phyloP scores from a whole-genome alignment of 208 protist genomes.

The Trypanosoma melophagium region DNA sequence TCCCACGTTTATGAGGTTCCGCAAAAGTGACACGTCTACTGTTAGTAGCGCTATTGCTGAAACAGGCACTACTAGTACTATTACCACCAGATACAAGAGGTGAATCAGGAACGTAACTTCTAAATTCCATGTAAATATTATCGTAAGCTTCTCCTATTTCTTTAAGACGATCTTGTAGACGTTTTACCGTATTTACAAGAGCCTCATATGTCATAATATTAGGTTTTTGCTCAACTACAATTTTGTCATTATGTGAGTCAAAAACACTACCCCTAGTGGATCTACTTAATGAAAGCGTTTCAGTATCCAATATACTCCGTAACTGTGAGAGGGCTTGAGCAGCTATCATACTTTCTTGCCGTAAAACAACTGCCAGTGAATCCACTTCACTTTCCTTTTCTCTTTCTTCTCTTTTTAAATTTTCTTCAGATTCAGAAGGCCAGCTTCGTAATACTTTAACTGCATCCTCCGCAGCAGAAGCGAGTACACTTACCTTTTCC shows the following conservation, averaged over 20 bases:
- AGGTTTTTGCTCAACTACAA: background rate
- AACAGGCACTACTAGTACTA: too few species aligned
- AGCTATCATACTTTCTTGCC: constrained; percentile 8
- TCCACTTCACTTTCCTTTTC: constrained; percentile 12
- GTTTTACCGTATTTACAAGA: constrained; percentile 17
- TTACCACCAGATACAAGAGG: background rate
- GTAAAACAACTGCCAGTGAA: background rate
- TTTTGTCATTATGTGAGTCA: background rate
- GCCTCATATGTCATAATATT: constrained; percentile 16
- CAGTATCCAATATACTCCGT: constrained; percentile 2
- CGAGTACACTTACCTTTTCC: constrained; percentile 9
- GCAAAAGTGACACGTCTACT: background rate
- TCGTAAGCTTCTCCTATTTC: constrained; percentile 17
- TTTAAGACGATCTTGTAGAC: constrained; percentile 5
- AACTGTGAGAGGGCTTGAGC: constrained; percentile 5
- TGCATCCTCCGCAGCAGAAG: constrained; percentile 10
- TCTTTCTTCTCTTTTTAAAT: background rate
- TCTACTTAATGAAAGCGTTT: background rate
- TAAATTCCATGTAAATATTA: constrained; percentile 10
- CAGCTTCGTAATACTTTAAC: constrained; percentile 10
- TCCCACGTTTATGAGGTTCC: constrained; percentile 1
- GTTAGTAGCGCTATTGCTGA: too few species aligned
- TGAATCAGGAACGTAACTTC: constrained; percentile 5
- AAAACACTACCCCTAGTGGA: background rate
- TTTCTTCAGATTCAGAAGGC: background rate